Evolutionary conservation across 306 rosid species (phyloP).

Genomic region (Alnus rubra): DNA sequence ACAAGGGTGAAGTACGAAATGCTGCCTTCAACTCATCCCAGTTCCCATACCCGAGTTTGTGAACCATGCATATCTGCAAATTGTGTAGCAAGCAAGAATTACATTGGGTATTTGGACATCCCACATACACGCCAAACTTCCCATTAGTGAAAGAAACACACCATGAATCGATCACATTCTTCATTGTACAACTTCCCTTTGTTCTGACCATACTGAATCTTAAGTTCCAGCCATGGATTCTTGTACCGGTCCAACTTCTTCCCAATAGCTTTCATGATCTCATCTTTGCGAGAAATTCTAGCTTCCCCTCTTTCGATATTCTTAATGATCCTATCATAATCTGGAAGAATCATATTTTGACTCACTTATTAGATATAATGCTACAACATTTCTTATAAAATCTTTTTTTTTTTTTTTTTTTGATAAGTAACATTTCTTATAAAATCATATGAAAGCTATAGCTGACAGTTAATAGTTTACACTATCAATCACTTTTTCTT

Average conservation of each 20-base stretch:
- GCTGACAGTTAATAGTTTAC: neutral
- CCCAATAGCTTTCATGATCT: slow-evolving; percentile 98
- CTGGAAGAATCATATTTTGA: slow-evolving; percentile 40
- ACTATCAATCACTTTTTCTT: neutral
- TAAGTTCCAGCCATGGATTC: slow-evolving; percentile 98
- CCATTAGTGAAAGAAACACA: slow-evolving; percentile 15
- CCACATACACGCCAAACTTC: neutral
- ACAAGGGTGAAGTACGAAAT: slow-evolving; percentile 91
- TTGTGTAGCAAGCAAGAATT: slow-evolving; percentile 4
- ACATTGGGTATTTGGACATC: neutral
- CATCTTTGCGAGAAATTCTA: slow-evolving; percentile 93
- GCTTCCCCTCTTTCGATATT: slow-evolving; percentile 99
- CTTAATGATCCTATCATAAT: slow-evolving; percentile 92
- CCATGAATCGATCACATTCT: slow-evolving; percentile 99
- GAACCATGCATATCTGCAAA: slow-evolving; percentile 91
- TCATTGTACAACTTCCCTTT: slow-evolving; percentile 95
- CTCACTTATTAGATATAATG: slow-evolving; percentile 1
- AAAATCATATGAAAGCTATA: neutral
- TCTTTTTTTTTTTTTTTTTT: too few relatives aligned
- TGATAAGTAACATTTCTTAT: too few relatives aligned
- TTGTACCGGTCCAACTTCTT: slow-evolving; percentile 97
- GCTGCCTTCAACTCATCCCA: slow-evolving; percentile 99
- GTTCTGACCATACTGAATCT: slow-evolving; percentile 96
- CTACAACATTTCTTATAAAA: neutral
- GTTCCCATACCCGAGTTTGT: slow-evolving; percentile 98